These are phyloP conservation scores for Favolaschia claudopus DNA, from an alignment of 768 basidiomycete species.

Conservation along the genomic window DNA sequence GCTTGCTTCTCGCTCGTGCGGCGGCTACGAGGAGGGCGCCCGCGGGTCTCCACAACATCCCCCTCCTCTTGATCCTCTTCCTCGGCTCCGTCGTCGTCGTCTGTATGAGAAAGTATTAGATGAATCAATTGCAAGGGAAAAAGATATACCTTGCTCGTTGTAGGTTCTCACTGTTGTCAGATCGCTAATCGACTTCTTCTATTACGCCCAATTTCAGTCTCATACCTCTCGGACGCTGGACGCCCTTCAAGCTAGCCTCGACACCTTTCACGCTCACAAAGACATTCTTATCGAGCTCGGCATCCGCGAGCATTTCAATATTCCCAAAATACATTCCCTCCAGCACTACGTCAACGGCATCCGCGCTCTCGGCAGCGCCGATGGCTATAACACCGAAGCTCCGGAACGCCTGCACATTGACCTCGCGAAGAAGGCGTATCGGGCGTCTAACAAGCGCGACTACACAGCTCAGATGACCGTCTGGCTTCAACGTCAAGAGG, in stretches of 20 bases:
- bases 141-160: not conserved
- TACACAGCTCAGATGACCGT: constrained; percentile 42
- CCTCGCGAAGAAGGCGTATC: constrained; percentile 17
- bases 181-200: constrained; percentile 33
- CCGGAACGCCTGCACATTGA: constrained; percentile 44
- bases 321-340: constrained; percentile 6
- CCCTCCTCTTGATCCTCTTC: no score
- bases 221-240: not conserved
- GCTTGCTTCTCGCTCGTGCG: constrained; percentile 1
- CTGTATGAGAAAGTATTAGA: not conserved
- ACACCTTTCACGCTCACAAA: constrained; percentile 3
- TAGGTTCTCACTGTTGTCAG: constrained; percentile 31
- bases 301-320: constrained; percentile 10
- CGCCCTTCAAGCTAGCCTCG: not conserved
- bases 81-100: not conserved
- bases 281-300: constrained; percentile 8
- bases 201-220: constrained; percentile 3
- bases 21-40: no score
- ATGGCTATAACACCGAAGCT: constrained; percentile 9
- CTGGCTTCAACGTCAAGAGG: constrained; percentile 41
- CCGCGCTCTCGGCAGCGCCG: constrained; percentile 1
- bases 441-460: constrained; percentile 30
- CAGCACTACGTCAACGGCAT: constrained; percentile 7
- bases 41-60: no score
- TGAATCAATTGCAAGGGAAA: not conserved